phyloP scores from a whole-genome alignment of 2,329 filamentous ascomycete species.

The Venturia asperata region DNA sequence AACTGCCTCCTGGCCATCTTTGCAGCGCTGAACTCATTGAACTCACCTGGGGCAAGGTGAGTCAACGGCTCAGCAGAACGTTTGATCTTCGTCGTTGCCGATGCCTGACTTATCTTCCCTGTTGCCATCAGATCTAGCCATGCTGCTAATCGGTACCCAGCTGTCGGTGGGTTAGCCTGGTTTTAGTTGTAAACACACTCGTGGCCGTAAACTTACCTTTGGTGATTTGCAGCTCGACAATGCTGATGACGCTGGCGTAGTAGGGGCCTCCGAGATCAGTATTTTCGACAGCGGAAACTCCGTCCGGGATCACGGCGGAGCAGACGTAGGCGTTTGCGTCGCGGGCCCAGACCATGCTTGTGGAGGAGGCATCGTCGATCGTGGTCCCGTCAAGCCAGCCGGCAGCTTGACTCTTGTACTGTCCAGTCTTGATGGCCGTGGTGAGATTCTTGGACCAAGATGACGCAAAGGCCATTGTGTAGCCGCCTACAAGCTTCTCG shows the following conservation, averaged over 20 bases:
- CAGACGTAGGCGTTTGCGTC: conserved; percentile 41
- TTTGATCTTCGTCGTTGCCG: not conserved
- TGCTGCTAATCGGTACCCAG: conserved; percentile 32
- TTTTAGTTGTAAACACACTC: not conserved
- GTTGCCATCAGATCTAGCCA: conserved; percentile 32
- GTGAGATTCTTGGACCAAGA: conserved; percentile 35
- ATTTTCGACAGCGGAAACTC: conserved; percentile 30
- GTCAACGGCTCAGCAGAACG: not conserved
- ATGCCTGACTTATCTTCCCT: conserved; percentile 14
- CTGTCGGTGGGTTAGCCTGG: conserved; percentile 10
- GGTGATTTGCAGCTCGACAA: conserved; percentile 38
- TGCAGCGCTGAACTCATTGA: not conserved
- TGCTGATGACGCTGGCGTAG: conserved; percentile 32
- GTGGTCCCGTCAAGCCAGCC: conserved; percentile 35
- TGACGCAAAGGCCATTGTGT: conserved; percentile 32
- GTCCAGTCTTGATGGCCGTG: conserved; percentile 34
- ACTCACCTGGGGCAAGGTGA: not conserved
- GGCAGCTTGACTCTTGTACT: conserved; percentile 29
- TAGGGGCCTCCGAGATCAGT: conserved; percentile 34
- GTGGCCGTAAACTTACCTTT: conserved; percentile 27
- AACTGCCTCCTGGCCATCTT: conserved; percentile 12
- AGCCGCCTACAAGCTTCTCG: conserved; percentile 37
- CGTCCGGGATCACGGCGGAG: conserved; percentile 35
- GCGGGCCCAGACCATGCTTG: conserved; percentile 36
- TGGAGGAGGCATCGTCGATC: conserved; percentile 30